A percentile compares a stretch with the other conserved stretches of the same genome.
Conservation (phyloP, 1,139 yeast species). For the Kurtzmaniella quercitrusa region DNA sequence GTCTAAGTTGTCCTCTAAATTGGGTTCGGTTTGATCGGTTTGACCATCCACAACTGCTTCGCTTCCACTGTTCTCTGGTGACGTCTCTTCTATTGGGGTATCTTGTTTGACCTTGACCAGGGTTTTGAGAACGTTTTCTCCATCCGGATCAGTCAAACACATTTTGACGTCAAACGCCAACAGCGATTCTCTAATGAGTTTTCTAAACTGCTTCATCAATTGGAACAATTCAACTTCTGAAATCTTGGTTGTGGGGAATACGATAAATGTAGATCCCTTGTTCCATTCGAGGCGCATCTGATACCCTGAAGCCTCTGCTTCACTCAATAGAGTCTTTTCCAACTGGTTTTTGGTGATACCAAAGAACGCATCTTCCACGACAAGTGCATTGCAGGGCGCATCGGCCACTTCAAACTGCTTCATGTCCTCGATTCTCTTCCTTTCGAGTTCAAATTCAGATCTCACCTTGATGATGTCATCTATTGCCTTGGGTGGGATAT, state of each 20-base stretch:
- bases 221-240: constrained; percentile 29
- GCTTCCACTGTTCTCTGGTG: no score
- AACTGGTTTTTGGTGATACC: constrained; percentile 49
- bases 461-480: constrained; percentile 23
- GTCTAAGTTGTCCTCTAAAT: no score
- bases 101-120: background rate
- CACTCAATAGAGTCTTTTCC: constrained; percentile 24
- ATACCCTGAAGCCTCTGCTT: constrained; percentile 15
- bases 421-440: constrained; percentile 18
- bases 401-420: constrained; percentile 18
- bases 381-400: constrained; percentile 46
- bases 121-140: constrained; percentile 28
- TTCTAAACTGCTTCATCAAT: constrained; percentile 28
- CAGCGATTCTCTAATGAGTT: constrained; percentile 30
- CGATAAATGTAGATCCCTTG: constrained; percentile 39
- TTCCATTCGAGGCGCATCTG: constrained; percentile 31
- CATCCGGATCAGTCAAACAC: constrained; percentile 36
- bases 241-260: constrained; percentile 27
- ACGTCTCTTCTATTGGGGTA: background rate
- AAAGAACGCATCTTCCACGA: constrained; percentile 49
- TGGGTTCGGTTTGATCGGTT: no score
- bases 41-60: no score
- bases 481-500: constrained; percentile 26
- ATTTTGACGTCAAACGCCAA: constrained; percentile 48
- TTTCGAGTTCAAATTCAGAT: constrained; percentile 27